These are phyloP conservation scores for Diphasiastrum complanatum DNA, from an alignment of 83 land plant genomes.

Conservation along the genomic window DNA sequence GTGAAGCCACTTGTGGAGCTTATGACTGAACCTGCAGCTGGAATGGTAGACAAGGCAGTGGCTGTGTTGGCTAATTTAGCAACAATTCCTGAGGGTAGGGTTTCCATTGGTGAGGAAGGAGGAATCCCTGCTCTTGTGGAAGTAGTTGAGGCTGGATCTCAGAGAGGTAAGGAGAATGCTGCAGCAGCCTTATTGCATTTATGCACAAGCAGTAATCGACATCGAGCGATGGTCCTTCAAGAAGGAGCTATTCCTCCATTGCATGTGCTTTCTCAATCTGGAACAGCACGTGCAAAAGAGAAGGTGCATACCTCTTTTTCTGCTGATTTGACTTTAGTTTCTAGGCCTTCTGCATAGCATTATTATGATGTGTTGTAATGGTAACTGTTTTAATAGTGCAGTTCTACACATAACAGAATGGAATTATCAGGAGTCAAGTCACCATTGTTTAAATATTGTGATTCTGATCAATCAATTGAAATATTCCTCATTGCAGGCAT, in stretches of 20 bases:
- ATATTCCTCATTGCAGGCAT: too few species aligned
- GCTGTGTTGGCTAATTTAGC: slow-evolving; percentile 67
- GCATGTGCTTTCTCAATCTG: slow-evolving; percentile 64
- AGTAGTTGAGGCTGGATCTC: slow-evolving; percentile 70
- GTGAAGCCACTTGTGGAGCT: slow-evolving; percentile 58
- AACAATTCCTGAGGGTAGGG: slow-evolving; percentile 53
- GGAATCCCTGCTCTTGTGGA: slow-evolving; percentile 69
- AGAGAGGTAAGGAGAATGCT: slow-evolving; percentile 72
- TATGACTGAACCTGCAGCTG: slow-evolving; percentile 67
- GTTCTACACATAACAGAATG: too few species aligned
- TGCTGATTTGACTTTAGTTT: too few species aligned
- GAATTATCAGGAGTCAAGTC: too few species aligned
- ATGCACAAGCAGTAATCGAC: slow-evolving; percentile 48
- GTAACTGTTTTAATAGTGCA: too few species aligned
- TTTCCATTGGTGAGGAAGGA: slow-evolving; percentile 44
- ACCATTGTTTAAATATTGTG: too few species aligned
- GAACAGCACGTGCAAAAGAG: slow-evolving; percentile 74
- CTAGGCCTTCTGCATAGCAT: too few species aligned
- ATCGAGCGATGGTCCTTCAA: slow-evolving; percentile 59
- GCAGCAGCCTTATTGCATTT: slow-evolving; percentile 66
- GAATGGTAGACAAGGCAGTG: slow-evolving; percentile 78
- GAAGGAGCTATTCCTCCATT: slow-evolving; percentile 81
- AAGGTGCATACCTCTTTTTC: slow-evolving; percentile 34
- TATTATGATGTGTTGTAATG: too few species aligned
- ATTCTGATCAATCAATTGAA: too few species aligned